Percentiles rank a stretch among this genome's conserved stretches.
phyloP scores from a whole-genome alignment of 768 basidiomycete genomes.

The Lanmaoa pseudosensibilis region DNA sequence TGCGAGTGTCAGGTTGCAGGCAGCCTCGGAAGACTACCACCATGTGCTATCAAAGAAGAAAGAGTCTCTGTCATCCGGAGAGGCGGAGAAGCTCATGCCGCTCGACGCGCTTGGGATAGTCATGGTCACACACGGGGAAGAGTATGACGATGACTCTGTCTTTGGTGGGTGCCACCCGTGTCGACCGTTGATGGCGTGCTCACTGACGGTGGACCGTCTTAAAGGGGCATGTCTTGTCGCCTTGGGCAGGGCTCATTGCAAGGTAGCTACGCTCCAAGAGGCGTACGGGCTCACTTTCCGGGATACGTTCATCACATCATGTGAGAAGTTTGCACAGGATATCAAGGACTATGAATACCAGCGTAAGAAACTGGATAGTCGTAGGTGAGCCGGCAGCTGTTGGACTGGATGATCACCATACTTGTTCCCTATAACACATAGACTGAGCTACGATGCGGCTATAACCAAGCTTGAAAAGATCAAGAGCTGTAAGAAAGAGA shows the following conservation, averaged over 20 bases:
- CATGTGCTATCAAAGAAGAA: slow-evolving; percentile 75
- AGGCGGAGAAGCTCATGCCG: slow-evolving; percentile 68
- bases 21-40: slow-evolving; percentile 72
- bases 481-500: slow-evolving; percentile 76
- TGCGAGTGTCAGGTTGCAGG: slow-evolving; percentile 52
- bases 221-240: slow-evolving; percentile 71
- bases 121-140: slow-evolving; percentile 84
- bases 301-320: slow-evolving; percentile 69
- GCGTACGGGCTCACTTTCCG: slow-evolving; percentile 70
- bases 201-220: not conserved
- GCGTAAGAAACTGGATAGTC: slow-evolving; percentile 84
- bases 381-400: slow-evolving; percentile 50
- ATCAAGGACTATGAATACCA: slow-evolving; percentile 81
- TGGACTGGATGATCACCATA: not conserved
- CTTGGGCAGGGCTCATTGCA: slow-evolving; percentile 82
- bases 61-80: slow-evolving; percentile 58
- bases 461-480: slow-evolving; percentile 65
- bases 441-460: slow-evolving; percentile 78
- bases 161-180: slow-evolving; percentile 49
- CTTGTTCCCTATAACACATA: slow-evolving; percentile 26
- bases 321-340: slow-evolving; percentile 65
- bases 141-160: slow-evolving; percentile 73
- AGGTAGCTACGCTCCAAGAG: slow-evolving; percentile 82
- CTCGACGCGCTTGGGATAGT: slow-evolving; percentile 81
- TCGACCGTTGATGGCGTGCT: not conserved